Conservation (phyloP, 208 protist genomes). For the Crithidia mellificae region DNA sequence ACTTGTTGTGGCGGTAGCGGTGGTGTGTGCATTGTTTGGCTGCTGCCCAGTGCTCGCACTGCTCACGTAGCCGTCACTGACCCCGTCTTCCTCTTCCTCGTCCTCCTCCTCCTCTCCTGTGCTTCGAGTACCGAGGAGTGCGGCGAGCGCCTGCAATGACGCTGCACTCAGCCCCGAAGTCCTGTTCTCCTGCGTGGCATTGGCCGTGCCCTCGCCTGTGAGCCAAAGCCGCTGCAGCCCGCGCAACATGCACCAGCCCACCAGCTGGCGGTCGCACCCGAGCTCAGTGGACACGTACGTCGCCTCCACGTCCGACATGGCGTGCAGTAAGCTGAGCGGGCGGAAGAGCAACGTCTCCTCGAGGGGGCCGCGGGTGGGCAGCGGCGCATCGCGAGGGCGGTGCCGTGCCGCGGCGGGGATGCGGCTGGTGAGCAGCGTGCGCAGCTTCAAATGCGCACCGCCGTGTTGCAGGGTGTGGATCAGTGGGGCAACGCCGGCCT, state of each 20-base stretch:
- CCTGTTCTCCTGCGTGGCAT: not conserved
- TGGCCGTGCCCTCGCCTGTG: not conserved
- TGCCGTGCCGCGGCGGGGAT: slow-evolving; percentile 21
- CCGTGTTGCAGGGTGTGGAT: slow-evolving; percentile 35
- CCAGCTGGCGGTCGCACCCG: slow-evolving; percentile 59
- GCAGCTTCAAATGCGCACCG: slow-evolving; percentile 45
- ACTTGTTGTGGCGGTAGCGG: too few species aligned
- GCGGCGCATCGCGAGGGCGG: slow-evolving; percentile 15
- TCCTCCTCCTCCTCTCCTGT: slow-evolving; percentile 6
- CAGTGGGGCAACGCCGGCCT: slow-evolving; percentile 40
- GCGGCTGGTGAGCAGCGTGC: slow-evolving; percentile 43
- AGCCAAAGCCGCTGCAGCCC: slow-evolving; percentile 33
- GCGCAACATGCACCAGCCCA: slow-evolving; percentile 52
- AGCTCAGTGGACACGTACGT: slow-evolving; percentile 76
- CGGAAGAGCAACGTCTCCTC: slow-evolving; percentile 42
- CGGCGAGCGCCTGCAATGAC: slow-evolving; percentile 8
- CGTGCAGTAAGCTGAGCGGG: slow-evolving; percentile 46
- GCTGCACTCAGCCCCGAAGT: slow-evolving; percentile 2
- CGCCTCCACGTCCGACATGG: slow-evolving; percentile 48
- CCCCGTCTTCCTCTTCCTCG: slow-evolving; percentile 1
- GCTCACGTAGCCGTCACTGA: too few species aligned
- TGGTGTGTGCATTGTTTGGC: not conserved
- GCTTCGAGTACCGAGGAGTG: slow-evolving; percentile 6
- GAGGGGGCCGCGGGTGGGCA: slow-evolving; percentile 30
- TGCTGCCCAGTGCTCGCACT: not conserved